Evolutionary conservation across 495 filamentous ascomycete species (phyloP).

Genomic region (Penicillium ochrochloron): DNA sequence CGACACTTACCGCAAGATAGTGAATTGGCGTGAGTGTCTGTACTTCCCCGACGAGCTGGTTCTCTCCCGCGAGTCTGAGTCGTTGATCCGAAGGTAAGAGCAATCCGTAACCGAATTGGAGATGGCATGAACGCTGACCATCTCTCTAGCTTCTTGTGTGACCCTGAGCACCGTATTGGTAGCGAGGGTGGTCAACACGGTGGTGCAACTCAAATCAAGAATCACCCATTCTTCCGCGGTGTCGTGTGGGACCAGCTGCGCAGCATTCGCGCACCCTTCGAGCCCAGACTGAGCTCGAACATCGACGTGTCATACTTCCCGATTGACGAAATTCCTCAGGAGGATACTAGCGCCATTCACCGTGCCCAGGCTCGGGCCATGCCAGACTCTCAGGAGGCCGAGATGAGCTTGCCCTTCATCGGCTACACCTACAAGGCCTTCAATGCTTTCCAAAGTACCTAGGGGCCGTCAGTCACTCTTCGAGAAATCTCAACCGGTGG

Average conservation of each 20-base stretch:
- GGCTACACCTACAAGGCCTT: conserved; percentile 99
- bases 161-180: conserved; percentile 82
- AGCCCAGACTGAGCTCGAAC: conserved; percentile 86
- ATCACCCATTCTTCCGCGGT: conserved; percentile 92
- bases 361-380: conserved; percentile 66
- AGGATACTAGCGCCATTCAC: conserved; percentile 75
- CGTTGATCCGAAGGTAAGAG: conserved; percentile 79
- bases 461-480: conserved; percentile 12
- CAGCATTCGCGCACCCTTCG: conserved; percentile 91
- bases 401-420: conserved; percentile 96
- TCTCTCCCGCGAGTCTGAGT: conserved; percentile 83
- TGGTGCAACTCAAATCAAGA: conserved; percentile 85
- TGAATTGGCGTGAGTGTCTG: conserved; percentile 93
- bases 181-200: conserved; percentile 70
- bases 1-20: conserved; percentile 98
- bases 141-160: conserved; percentile 76
- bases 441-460: conserved; percentile 69
- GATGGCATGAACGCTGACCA: background rate
- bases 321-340: conserved; percentile 95
- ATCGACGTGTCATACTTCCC: conserved; percentile 99
- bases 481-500: conserved; percentile 18
- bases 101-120: background rate
- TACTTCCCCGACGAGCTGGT: conserved; percentile 97
- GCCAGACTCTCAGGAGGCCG: conserved; percentile 68
- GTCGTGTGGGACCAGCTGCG: conserved; percentile 92